Evolutionary conservation across 202 grass and related monocot species (phyloP).

Genomic region (Zoysia matrella): DNA sequence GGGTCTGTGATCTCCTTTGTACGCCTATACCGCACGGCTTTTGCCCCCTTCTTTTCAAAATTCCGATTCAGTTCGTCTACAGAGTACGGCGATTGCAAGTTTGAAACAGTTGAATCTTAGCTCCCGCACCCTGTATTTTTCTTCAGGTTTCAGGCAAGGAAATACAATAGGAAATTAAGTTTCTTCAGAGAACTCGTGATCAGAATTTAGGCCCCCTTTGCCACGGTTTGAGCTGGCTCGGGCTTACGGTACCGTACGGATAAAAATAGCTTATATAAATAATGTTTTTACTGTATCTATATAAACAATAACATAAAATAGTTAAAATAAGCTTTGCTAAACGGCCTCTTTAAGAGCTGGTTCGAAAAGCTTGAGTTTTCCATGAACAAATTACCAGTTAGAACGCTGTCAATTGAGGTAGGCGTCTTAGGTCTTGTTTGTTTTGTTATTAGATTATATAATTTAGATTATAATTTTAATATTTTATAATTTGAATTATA

Average conservation of each 20-base stretch:
- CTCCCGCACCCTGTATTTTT: not conserved
- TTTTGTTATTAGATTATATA: no score
- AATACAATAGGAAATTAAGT: not conserved
- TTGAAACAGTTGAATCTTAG: not conserved
- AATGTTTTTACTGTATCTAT: no score
- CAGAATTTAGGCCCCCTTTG: not conserved
- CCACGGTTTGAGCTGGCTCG: no score
- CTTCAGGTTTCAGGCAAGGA: constrained; percentile 13
- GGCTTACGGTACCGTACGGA: no score
- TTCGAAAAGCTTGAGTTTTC: not conserved
- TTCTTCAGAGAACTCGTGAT: not conserved
- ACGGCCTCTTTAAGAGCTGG: no score
- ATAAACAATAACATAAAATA: not conserved
- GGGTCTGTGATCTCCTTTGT: not conserved
- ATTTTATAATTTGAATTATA: no score
- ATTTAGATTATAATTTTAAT: no score
- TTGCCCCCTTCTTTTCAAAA: no score
- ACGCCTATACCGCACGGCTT: not conserved
- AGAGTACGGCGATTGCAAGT: not conserved
- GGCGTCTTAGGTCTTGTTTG: no score
- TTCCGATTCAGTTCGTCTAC: not conserved
- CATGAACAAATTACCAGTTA: not conserved
- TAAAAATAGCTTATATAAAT: not conserved
- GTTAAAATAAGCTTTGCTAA: not conserved
- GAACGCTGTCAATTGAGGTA: not conserved